A percentile compares a stretch with the other conserved stretches of the same genome.
phyloP scores from a whole-genome alignment of 2,329 filamentous ascomycete species.

The Beauveria brongniartii region DNA sequence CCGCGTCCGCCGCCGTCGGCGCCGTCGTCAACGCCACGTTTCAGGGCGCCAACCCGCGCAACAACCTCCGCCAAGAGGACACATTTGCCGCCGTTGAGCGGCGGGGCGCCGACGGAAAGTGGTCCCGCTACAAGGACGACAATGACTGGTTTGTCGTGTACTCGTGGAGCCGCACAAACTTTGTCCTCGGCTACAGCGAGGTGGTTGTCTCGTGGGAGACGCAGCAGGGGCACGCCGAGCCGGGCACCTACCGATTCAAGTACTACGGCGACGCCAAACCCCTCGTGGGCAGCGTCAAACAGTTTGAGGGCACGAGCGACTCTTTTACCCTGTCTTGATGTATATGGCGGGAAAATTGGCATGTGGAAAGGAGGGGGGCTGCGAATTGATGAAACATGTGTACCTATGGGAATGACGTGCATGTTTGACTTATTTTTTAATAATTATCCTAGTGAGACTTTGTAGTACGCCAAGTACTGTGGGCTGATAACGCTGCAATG shows the following conservation, averaged over 20 bases:
- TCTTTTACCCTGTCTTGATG: conserved; percentile 30
- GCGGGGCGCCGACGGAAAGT: conserved; percentile 37
- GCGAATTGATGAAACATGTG: neutral
- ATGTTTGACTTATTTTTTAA: neutral
- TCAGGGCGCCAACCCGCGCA: conserved; percentile 81
- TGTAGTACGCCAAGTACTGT: neutral
- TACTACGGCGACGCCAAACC: conserved; percentile 82
- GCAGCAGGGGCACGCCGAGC: conserved; percentile 33
- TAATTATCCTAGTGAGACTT: neutral
- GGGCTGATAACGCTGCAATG: too few relatives aligned
- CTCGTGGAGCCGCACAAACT: conserved; percentile 66
- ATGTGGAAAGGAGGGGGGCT: neutral
- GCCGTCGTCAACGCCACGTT: conserved; percentile 60
- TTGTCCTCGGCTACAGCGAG: conserved; percentile 64
- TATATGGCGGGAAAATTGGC: too few relatives aligned
- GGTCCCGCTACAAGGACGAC: conserved; percentile 64
- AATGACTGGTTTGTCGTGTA: conserved; percentile 78
- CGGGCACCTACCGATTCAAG: conserved; percentile 66
- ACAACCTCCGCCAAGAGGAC: conserved; percentile 69
- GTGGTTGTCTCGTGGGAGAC: conserved; percentile 72
- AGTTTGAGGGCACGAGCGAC: conserved; percentile 62
- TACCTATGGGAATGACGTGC: neutral
- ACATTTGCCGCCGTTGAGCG: conserved; percentile 74
- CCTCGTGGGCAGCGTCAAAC: conserved; percentile 48
- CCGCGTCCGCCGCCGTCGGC: conserved; percentile 49